Conservation (phyloP, 1,139 yeast species). For the Suhomyces panamericanus region DNA sequence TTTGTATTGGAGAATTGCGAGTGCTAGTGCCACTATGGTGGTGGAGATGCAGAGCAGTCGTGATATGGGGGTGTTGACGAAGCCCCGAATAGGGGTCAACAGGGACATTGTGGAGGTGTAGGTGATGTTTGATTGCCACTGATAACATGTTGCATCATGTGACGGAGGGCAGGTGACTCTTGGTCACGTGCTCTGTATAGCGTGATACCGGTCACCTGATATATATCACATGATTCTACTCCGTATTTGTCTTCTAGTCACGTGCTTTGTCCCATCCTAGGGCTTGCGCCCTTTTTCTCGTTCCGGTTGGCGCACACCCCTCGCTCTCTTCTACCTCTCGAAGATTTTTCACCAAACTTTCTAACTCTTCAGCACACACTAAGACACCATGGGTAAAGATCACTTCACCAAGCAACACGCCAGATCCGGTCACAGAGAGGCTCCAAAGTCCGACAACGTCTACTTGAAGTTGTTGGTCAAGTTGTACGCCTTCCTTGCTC, state of each 20-base stretch:
- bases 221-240: too few relatives aligned
- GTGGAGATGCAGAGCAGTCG: slow-evolving; percentile 41
- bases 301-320: slow-evolving; percentile 5
- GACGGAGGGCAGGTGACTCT: too few relatives aligned
- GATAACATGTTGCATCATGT: not conserved
- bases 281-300: slow-evolving; percentile 7
- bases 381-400: slow-evolving; percentile 88
- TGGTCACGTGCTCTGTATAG: not conserved
- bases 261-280: not conserved
- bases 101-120: slow-evolving; percentile 13
- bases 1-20: slow-evolving; percentile 59
- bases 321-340: slow-evolving; percentile 4
- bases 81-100: slow-evolving; percentile 50
- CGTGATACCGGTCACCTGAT: too few relatives aligned
- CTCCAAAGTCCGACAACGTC: slow-evolving; percentile 99
- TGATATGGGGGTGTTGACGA: slow-evolving; percentile 60
- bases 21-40: slow-evolving; percentile 48
- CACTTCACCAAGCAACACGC: slow-evolving; percentile 95
- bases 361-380: slow-evolving; percentile 13
- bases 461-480: slow-evolving; percentile 97
- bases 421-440: slow-evolving; percentile 95
- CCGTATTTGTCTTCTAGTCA: not conserved
- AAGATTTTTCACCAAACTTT: slow-evolving; percentile 10
- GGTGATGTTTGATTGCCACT: not conserved
- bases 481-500: slow-evolving; percentile 98